Base-by-base conservation (phyloP, 164 flowering plant genomes). In the Vitis cinerea region DNA sequence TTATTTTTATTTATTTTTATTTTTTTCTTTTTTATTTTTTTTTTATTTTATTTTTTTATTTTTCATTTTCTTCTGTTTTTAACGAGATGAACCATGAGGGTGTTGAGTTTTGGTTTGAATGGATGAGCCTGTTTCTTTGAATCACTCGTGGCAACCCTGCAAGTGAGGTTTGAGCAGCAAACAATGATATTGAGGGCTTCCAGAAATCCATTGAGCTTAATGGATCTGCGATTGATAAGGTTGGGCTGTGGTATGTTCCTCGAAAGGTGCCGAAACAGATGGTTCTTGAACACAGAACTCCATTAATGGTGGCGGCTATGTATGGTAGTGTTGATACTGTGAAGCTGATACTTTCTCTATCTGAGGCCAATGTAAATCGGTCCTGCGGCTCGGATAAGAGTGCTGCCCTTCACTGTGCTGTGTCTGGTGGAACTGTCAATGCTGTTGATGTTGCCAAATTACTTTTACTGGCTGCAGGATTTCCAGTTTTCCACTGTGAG, bases 351-450 rank as follows among this genome's bases (percentile, higher is more conserved):
- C 77, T 82, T 23, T 59, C 80, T 4, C 66, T 44, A 4, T 71
- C 80, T 23, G 70, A 70, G 63, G 82, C 61, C 10, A 79, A 83
- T 77, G 75, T 86, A 51, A 84, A 84, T 56, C 52, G 53, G 44
- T 65, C 81, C 8, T 67, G 78, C 57, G 87, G 83, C 11, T 56
- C 73, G 1, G 84, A 80, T 67, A 77, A 72, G 69, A 78, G 71
- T 67, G 84, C 89, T 71, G 87, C 89, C 31, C 86, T 86, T 30
- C 89, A 86, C 54, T 86, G 89, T 73, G 89, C 89, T 60, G 86
- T 87, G 27, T 79, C 82, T 19, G 82, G 87, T 62, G 87, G 89
- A 9, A 79, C 87, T 67, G 64, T 55, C 44, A 62, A 74, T 23
- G 82, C 84, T 47, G 58, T 72, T 63, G 79, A 80, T 59, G 74